Base-by-base conservation (phyloP, 1,139 yeast genomes). In the Blastobotrys serpentis region DNA sequence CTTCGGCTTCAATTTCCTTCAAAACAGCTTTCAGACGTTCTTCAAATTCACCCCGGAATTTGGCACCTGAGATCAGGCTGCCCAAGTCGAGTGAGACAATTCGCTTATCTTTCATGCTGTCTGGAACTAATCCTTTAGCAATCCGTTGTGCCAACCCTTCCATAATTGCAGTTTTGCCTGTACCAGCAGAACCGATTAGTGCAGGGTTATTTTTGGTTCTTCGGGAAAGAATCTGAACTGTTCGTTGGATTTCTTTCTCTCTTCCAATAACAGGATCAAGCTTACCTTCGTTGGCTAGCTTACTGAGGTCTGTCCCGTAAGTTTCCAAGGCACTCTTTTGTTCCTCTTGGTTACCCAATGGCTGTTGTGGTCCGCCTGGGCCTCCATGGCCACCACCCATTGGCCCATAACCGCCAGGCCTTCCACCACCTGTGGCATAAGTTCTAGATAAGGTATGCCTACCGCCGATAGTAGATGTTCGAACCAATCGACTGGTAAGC, bases 201-300 rank as follows among this genome's bases (percentile, higher is more conserved):
- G 92, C 95, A 0, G 98, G 98, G 63, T 92, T 92, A 63, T 90
- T 90, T 66, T 92, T 92, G 1, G 97, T 89, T 64, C 98, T 75
- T 58, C 98, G 74, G 0, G 96, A 87, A 43, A 92, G 71, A 47
- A 92, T 89, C 65, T 92, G 98, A 48, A 92, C 84, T 0, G 98
- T 90, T 49, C 98, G 74, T 51, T 92, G 77, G 51, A 92, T 92
- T 63, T 92, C 98, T 56, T 89, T 96, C 61, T 92, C 98, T 55
- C 98, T 75, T 2, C 98, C 98, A 61, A 92, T 92, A 23, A 92
- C 98, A 0, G 98, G 98, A 63, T 92, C 98, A 36, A 92, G 73
- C 62, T 89, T 89, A 41, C 98, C 98, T 53, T 86, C 87, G 56
- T 77, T 76, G 1, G 98, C 98, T 56, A 90, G 67, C 53, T 83